Percentiles rank a stretch among this genome's conserved stretches.
Conservation (phyloP, 2,329 filamentous ascomycete genomes). For the Cordyceps farinosa region DNA sequence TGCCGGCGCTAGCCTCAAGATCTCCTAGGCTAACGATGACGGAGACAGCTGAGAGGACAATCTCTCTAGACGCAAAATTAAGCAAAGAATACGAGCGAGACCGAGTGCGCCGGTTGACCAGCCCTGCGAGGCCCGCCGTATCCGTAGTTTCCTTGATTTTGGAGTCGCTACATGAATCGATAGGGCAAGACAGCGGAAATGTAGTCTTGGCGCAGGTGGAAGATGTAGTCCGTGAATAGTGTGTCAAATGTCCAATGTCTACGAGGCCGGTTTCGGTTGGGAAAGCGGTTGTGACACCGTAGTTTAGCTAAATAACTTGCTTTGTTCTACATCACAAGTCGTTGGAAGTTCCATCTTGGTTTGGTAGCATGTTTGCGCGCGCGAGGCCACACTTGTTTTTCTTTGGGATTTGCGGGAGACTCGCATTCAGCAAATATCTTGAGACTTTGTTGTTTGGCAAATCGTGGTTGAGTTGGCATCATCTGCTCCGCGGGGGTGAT, state of each 20-base stretch:
- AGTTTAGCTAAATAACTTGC: no score
- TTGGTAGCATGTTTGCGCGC: no score
- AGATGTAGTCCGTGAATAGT: neutral
- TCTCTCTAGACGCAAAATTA: neutral
- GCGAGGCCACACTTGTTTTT: no score
- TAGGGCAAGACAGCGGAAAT: neutral
- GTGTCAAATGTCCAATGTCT: neutral
- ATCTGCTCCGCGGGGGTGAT: no score
- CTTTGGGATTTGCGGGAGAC: no score
- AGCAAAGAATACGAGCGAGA: neutral
- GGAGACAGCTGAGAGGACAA: neutral
- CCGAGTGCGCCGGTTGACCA: neutral
- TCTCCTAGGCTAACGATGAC: neutral
- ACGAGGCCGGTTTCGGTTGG: no score
- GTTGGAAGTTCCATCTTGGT: no score
- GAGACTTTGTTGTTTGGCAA: no score
- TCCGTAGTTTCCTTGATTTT: neutral
- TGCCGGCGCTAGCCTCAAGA: neutral
- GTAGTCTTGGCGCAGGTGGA: neutral
- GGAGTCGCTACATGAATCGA: neutral
- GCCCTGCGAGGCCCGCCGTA: neutral
- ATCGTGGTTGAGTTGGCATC: no score
- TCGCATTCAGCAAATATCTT: no score
- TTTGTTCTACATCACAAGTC: no score
- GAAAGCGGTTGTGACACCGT: no score